Base-by-base conservation (phyloP, 1,284 basidiomycete species). In the Flammula alnicola region DNA sequence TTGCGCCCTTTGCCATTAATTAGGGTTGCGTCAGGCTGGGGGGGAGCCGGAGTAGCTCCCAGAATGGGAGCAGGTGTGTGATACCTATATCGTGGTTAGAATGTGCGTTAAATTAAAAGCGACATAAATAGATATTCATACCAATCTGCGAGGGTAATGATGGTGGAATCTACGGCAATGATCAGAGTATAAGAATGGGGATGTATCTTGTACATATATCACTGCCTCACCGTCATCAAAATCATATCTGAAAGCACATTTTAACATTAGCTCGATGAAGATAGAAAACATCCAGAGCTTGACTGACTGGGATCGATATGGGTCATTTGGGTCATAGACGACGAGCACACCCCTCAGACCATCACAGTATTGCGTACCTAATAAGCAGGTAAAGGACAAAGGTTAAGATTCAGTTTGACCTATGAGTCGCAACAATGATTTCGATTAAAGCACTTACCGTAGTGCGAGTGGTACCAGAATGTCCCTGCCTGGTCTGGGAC, bases 1-100 rank as follows among this genome's bases (percentile, higher is more conserved):
- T 72, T 61, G 65, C 77, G 61, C 51, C 74, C 74, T 25, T 60
- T 58, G 3, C 74, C 73, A 38, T 75, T 75, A 47, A 75, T 73
- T 5, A 73, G 56, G 2, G 70, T 72, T 1, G 73, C 49, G 32
- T 66, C 57, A 0, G 64, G 27, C 3, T 42, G 47, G 8, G 63
- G 60, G 6, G 40, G 29, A 23, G 12, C 29, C n/a, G 37, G 27
- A 5, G 8, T 9, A 11, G 37, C 36, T 3, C 14, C 19, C 20
- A 39, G 14, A 10, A 20, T 32, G 8, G 58, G 59, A 1, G 61
- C 50, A 1, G 56, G 44, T 3, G 47, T 44, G 47, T 65, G 61
- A 42, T 67, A 65, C 63, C 59, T 61, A 44, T 48, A 37, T 3
- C 40, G 22, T 17, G 12, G 23, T 33, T 27, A 44, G 49, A 17